Conservation (phyloP, 208 protist genomes). For the Acanthamoeba castellanii region DNA sequence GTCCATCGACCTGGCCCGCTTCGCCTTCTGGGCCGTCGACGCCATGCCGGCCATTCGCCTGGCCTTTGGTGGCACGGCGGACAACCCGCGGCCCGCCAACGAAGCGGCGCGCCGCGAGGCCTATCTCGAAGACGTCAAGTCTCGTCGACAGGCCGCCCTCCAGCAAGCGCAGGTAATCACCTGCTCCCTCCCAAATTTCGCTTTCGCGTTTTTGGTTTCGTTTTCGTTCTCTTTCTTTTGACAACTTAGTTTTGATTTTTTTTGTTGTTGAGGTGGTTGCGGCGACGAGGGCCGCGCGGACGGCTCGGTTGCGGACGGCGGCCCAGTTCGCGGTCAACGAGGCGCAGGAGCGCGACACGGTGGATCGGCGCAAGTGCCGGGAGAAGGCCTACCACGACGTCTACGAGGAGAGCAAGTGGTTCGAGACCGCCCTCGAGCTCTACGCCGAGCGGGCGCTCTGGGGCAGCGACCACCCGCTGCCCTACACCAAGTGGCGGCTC, state of each 20-base stretch:
- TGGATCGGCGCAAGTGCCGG: neutral
- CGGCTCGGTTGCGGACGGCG: neutral
- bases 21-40: neutral
- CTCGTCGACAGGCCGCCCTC: neutral
- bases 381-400: slow-evolving; percentile 23
- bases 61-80: neutral
- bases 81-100: too few relatives aligned
- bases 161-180: neutral
- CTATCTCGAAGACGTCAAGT: neutral
- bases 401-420: slow-evolving; percentile 71
- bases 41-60: neutral
- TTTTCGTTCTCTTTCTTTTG: neutral
- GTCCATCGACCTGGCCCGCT: neutral
- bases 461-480: slow-evolving; percentile 47
- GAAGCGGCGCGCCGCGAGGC: neutral
- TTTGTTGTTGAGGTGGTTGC: neutral
- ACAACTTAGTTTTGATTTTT: neutral
- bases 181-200: neutral
- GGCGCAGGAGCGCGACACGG: neutral
- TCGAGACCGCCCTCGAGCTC: slow-evolving; percentile 71
- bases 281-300: neutral
- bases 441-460: slow-evolving; percentile 80
- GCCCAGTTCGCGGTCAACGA: neutral
- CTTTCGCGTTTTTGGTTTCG: neutral
- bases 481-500: slow-evolving; percentile 46